Percentiles rank a stretch among this genome's conserved stretches.
Conservation (phyloP, 1,284 basidiomycete genomes). For the Termitomyces sp. region DNA sequence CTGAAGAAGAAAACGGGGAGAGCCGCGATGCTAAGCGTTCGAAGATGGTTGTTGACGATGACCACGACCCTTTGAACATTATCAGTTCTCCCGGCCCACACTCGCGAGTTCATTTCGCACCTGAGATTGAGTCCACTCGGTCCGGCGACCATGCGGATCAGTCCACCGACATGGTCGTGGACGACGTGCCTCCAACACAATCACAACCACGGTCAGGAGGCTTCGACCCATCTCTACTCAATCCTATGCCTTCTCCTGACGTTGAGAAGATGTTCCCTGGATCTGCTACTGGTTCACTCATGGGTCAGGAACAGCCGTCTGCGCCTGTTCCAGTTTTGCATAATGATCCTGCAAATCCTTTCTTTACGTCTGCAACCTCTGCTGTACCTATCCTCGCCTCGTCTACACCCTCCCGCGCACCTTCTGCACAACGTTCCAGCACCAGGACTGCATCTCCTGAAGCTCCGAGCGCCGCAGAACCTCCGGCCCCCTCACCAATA, state of each 20-base stretch:
- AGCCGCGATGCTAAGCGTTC: conserved; percentile 50
- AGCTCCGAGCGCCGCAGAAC: conserved; percentile 11
- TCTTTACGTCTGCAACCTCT: conserved; percentile 9
- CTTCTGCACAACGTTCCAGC: conserved; percentile 14
- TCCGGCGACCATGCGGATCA: neutral
- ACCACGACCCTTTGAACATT: conserved; percentile 42
- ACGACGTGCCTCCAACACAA: conserved; percentile 23
- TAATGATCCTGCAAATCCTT: conserved; percentile 16
- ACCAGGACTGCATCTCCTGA: conserved; percentile 23
- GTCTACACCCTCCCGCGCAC: conserved; percentile 15
- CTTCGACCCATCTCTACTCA: conserved; percentile 54
- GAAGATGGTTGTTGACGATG: conserved; percentile 42
- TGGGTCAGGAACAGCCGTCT: neutral
- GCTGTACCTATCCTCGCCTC: neutral
- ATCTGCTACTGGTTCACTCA: neutral
- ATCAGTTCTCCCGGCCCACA: conserved; percentile 30
- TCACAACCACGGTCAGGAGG: conserved; percentile 31
- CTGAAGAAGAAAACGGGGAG: conserved; percentile 47
- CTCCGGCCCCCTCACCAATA: conserved; percentile 22
- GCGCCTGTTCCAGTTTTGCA: conserved; percentile 2
- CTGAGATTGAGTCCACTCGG: conserved; percentile 20
- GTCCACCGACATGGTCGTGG: conserved; percentile 28
- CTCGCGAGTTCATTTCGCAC: conserved; percentile 42
- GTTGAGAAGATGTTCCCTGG: conserved; percentile 15
- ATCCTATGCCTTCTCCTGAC: conserved; percentile 42